Conservation (phyloP, 2,329 filamentous ascomycete species). For the Aspergillus pseudonomiae region DNA sequence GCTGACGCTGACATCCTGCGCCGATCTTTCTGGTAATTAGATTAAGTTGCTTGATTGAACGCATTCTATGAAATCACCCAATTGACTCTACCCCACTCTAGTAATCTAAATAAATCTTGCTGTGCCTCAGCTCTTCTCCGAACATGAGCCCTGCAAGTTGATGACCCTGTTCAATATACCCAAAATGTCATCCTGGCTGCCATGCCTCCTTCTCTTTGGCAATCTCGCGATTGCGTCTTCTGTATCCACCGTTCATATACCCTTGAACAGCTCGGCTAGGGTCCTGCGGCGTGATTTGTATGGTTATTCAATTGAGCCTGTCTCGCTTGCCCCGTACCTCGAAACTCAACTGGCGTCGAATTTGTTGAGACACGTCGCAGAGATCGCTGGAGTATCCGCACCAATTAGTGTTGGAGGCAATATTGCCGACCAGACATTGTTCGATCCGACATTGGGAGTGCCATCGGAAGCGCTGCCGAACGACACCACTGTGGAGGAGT, state of each 20-base stretch:
- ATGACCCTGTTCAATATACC: background rate
- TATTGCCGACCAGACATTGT: conserved; percentile 13
- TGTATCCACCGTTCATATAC: background rate
- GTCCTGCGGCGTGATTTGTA: conserved; percentile 9
- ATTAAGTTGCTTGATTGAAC: background rate
- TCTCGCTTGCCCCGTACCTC: conserved; percentile 4
- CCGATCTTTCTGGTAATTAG: background rate
- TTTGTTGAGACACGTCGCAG: background rate
- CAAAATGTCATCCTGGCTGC: background rate
- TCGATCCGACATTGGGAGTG: background rate
- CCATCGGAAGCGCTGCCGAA: conserved; percentile 8
- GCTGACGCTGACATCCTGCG: background rate
- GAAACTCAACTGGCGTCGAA: conserved; percentile 1
- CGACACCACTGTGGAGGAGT: conserved; percentile 7
- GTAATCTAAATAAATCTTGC: background rate
- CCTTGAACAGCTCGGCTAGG: background rate
- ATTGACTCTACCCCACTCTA: background rate
- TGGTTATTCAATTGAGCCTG: conserved; percentile 14
- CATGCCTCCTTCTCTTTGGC: background rate
- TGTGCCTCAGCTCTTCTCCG: background rate
- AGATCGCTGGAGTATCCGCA: background rate
- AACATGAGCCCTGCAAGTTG: background rate
- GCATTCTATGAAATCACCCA: background rate
- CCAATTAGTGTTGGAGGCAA: conserved; percentile 12
- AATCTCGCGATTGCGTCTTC: background rate